A percentile compares a stretch with the other conserved stretches of the same genome.
Conservation (phyloP, 768 basidiomycete species). For the Boletus rubescentipes region DNA sequence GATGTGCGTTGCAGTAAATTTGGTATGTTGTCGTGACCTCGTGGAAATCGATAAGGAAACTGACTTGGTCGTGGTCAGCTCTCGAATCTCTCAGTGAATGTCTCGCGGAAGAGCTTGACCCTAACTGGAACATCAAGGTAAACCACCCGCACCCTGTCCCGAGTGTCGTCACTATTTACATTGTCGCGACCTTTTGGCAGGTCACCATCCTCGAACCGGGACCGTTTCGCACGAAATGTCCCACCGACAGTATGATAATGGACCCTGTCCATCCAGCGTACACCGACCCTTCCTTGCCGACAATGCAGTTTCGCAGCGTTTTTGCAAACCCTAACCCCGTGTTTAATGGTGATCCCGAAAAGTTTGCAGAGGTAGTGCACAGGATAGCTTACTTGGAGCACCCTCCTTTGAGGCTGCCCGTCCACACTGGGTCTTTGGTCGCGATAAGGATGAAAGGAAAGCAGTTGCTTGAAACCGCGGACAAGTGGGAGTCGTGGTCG, state of each 20-base stretch:
- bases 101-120: conserved; percentile 14
- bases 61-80: background rate
- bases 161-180: background rate
- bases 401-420: conserved; percentile 19
- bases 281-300: conserved; percentile 3
- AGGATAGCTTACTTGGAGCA: conserved; percentile 5
- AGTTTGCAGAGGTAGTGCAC: conserved; percentile 15
- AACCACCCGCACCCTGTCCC: background rate
- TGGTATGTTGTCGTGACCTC: conserved; percentile 2
- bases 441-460: background rate
- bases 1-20: conserved; percentile 13
- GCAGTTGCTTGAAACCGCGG: conserved; percentile 11
- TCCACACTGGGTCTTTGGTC: background rate
- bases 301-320: background rate
- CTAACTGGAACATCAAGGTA: conserved; percentile 26
- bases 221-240: background rate
- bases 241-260: background rate
- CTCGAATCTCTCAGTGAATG: conserved; percentile 18
- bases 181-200: background rate
- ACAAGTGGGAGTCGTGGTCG: conserved; percentile 9
- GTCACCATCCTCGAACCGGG: conserved; percentile 4
- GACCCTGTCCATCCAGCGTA: conserved; percentile 16
- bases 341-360: conserved; percentile 15
- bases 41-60: background rate
- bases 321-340: background rate